These are phyloP conservation scores for Russula virescens DNA, from an alignment of 768 basidiomycete genomes.

Conservation along the genomic window DNA sequence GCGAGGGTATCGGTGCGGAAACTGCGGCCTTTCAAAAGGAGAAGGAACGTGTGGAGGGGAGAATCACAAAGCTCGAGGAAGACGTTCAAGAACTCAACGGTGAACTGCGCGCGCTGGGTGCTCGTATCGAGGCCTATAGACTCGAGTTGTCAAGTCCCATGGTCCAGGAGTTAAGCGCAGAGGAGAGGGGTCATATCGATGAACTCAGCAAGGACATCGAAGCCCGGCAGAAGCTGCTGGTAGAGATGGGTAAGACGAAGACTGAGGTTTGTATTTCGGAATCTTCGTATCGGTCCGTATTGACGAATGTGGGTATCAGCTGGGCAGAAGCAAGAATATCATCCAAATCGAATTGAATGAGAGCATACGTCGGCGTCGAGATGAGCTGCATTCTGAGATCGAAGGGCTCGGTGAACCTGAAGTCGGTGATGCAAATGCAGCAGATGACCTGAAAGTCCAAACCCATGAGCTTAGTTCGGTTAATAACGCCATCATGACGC, in stretches of 20 bases:
- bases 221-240: conserved; percentile 58
- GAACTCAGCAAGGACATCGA: conserved; percentile 72
- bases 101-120: conserved; percentile 57
- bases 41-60: conserved; percentile 59
- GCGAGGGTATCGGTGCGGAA: conserved; percentile 64
- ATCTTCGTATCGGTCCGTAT: background rate
- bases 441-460: conserved; percentile 62
- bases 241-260: conserved; percentile 61
- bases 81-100: conserved; percentile 67
- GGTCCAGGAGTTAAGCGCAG: conserved; percentile 61
- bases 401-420: conserved; percentile 66
- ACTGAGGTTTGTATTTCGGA: conserved; percentile 52
- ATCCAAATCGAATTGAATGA: conserved; percentile 94
- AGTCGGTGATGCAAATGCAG: conserved; percentile 48
- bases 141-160: conserved; percentile 72
- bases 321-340: conserved; percentile 70
- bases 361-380: conserved; percentile 68
- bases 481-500: conserved; percentile 55
- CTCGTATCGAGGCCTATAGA: conserved; percentile 57
- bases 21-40: conserved; percentile 54
- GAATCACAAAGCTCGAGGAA: conserved; percentile 57
- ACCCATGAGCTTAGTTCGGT: conserved; percentile 65
- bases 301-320: conserved; percentile 34
- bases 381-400: conserved; percentile 71
- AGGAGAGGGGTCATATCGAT: conserved; percentile 65